Percentiles rank a stretch among this genome's conserved stretches.
phyloP scores from a whole-genome alignment of 176 grass and related monocot species.

The Paspalum notatum region DNA sequence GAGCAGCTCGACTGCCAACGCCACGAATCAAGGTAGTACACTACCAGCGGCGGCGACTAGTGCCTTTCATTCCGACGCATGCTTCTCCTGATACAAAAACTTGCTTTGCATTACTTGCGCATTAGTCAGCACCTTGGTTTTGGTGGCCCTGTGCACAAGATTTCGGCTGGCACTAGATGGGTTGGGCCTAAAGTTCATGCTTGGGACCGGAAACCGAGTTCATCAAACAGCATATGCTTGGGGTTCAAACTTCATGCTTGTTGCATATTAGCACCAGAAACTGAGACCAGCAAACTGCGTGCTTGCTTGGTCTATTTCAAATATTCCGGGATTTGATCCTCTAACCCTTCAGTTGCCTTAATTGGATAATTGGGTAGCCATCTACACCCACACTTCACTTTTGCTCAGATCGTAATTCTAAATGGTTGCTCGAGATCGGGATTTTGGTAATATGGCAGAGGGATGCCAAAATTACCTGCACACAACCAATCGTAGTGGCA shows the following conservation, averaged over 20 bases:
- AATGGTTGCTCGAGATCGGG: neutral
- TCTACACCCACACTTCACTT: neutral
- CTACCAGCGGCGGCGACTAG: too few species aligned
- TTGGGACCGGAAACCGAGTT: too few species aligned
- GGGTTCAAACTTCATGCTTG: too few species aligned
- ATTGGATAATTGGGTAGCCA: neutral
- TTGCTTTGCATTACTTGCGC: too few species aligned
- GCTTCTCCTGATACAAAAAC: too few species aligned
- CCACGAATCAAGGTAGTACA: slow-evolving; percentile 47
- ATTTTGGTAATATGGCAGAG: neutral
- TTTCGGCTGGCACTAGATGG: too few species aligned
- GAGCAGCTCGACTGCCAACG: slow-evolving; percentile 44
- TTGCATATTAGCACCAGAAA: too few species aligned
- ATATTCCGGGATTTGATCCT: neutral
- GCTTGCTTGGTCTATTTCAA: neutral
- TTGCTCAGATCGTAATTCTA: neutral
- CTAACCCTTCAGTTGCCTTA: neutral
- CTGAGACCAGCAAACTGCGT: neutral
- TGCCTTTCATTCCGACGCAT: too few species aligned
- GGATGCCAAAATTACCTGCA: neutral
- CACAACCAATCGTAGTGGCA: neutral
- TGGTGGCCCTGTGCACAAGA: too few species aligned
- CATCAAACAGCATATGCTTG: too few species aligned
- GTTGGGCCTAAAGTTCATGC: too few species aligned
- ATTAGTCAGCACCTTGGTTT: too few species aligned